Conservation (phyloP, 768 basidiomycete species). For the Hortiboletus campestris region DNA sequence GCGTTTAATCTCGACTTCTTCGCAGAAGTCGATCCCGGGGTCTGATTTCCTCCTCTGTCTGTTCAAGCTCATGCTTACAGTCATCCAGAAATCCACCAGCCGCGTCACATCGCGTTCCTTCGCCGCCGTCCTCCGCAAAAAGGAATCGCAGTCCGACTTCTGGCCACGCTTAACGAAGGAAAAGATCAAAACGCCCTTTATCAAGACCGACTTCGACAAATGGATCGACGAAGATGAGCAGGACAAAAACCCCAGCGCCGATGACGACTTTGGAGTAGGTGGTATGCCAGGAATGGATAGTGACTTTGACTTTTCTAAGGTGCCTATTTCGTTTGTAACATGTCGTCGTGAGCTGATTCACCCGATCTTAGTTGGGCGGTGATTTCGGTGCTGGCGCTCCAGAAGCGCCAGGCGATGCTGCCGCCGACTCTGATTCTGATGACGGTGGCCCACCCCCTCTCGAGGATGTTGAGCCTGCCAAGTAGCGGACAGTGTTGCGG, state of each 20-base stretch:
- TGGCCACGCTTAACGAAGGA: conserved; percentile 95
- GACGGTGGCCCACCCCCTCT: conserved; percentile 80
- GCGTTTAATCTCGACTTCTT: conserved; percentile 76
- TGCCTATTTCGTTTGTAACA: conserved; percentile 22
- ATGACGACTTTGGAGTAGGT: conserved; percentile 37
- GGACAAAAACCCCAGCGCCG: conserved; percentile 50
- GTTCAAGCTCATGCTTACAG: conserved; percentile 1
- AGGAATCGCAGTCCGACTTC: conserved; percentile 69
- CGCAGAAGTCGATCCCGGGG: conserved; percentile 75
- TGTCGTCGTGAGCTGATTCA: conserved; percentile 3
- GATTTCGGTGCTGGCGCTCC: conserved; percentile 18
- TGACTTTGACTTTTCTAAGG: conserved; percentile 65
- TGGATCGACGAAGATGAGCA: conserved; percentile 99
- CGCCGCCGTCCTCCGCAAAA: conserved; percentile 73
- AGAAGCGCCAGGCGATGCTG: conserved; percentile 1
- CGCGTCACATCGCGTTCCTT: conserved; percentile 69
- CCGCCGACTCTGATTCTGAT: conserved; percentile 36
- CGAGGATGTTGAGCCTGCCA: conserved; percentile 55
- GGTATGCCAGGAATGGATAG: conserved; percentile 41
- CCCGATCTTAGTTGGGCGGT: conserved; percentile 26
- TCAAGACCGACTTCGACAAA: conserved; percentile 94
- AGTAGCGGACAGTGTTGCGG: background rate
- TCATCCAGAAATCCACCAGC: conserved; percentile 35
- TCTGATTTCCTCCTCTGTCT: conserved; percentile 25
- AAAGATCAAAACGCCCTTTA: conserved; percentile 71